Base-by-base conservation (phyloP, 148 eudicot genomes). In the Simmondsia chinensis region DNA sequence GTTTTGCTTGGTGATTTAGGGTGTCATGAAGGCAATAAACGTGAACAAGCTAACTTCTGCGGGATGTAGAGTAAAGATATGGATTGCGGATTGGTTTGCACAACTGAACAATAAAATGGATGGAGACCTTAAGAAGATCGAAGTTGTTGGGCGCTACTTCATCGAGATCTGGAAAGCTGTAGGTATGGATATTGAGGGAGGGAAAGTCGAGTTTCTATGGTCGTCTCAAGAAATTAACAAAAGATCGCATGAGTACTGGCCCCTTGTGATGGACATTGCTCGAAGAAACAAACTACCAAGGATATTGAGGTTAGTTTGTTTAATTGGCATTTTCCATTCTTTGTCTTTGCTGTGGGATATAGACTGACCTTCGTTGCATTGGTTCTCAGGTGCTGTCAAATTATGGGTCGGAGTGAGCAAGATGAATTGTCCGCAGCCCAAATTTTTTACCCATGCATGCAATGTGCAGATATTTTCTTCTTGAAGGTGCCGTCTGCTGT, bases 41-140 rank as follows among this genome's bases (percentile, higher is more conserved):
- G 95, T 89, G 51, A 89, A 84, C 76, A 85, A 77, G 50, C 70
- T 91, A 47, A 79, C 73, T 22, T 73, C 85, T 46, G 80, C 88
- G 30, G 95, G 93, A 20, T 91, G 97, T 76, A 78, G 65, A 63
- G 97, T 91, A 26, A 91, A 69, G 41, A 79, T 91, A 11, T 91
- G 95, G 95, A 79, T 91, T 68, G 97, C 84, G 29, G 97, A 91
- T 63, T 85, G 86, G 94, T 91, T 91, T 74, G 95, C 97, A 12
- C 79, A 70, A 54, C 45, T 91, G 15, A 85, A 91, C 65, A 85
- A 79, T 65, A 89, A 89, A 67, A 76, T 89, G 95, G 94, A 85
- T 13, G 97, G 97, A 32, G 97, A 89, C 57, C 51, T 89, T 48
- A 73, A 79, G 54, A 89, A 89, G 68, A 89, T 89, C 20, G 75